Evolutionary conservation across 2,329 filamentous ascomycete genomes (phyloP).

Genomic region (Claviceps monticola): DNA sequence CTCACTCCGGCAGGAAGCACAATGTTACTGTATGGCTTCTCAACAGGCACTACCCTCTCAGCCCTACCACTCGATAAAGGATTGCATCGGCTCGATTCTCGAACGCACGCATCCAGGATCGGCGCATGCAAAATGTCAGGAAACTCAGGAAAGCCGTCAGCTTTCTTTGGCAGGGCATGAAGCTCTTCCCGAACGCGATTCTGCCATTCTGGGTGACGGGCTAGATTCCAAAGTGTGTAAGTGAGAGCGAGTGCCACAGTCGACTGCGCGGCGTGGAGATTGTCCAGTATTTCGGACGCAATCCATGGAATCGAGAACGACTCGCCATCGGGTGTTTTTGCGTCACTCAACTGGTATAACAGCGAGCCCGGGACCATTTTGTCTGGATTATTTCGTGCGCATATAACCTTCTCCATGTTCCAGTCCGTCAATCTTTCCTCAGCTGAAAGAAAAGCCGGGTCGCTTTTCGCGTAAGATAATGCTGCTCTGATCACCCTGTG

Average conservation of each 20-base stretch:
- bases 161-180: background rate
- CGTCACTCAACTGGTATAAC: constrained; percentile 1
- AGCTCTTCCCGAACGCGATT: background rate
- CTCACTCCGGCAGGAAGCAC: constrained; percentile 3
- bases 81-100: constrained; percentile 1
- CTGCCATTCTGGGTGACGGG: constrained; percentile 1
- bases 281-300: constrained; percentile 4
- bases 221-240: constrained; percentile 3
- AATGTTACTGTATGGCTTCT: background rate
- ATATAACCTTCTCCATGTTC: constrained; percentile 1
- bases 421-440: constrained; percentile 3
- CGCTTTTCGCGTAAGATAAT: background rate
- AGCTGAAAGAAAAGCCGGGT: constrained; percentile 2
- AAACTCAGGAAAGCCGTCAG: constrained; percentile 1
- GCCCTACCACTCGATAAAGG: constrained; percentile 4
- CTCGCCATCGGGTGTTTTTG: constrained; percentile 1
- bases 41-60: constrained; percentile 3
- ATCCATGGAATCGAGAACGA: background rate
- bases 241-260: constrained; percentile 4
- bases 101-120: constrained; percentile 2
- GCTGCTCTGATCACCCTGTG: background rate
- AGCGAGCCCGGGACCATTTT: constrained; percentile 1
- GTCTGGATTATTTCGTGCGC: background rate
- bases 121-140: constrained; percentile 1
- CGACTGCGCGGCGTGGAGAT: constrained; percentile 4